These are phyloP conservation scores for Hura crepitans DNA, from an alignment of 441 rosid species.

Conservation along the genomic window DNA sequence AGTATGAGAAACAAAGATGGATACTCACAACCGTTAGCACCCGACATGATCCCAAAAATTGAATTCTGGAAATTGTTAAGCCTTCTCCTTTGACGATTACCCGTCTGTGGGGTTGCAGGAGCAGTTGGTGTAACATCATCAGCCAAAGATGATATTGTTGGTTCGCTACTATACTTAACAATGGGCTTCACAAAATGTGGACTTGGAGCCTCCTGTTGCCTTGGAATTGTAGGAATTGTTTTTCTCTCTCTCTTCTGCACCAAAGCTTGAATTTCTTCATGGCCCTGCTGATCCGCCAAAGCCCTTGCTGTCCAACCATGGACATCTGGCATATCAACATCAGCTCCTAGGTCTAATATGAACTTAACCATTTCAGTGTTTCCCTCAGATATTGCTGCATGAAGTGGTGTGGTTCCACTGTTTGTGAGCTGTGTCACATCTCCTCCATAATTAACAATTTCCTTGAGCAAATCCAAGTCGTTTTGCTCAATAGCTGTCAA, in stretches of 20 bases:
- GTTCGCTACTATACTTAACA: constrained; percentile 61
- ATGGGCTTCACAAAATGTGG: constrained; percentile 33
- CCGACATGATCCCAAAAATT: constrained; percentile 67
- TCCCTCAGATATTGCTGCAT: constrained; percentile 71
- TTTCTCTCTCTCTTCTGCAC: constrained; percentile 32
- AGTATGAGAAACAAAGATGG: background rate
- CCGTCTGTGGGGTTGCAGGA: constrained; percentile 30
- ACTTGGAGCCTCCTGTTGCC: constrained; percentile 22
- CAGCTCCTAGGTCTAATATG: constrained; percentile 73
- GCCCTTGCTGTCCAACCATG: constrained; percentile 76
- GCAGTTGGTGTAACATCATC: constrained; percentile 23
- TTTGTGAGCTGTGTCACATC: constrained; percentile 44
- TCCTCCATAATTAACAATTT: constrained; percentile 53
- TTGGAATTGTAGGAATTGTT: constrained; percentile 18
- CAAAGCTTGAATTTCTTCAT: constrained; percentile 50
- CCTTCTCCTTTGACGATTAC: constrained; percentile 39
- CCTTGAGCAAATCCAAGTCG: constrained; percentile 52
- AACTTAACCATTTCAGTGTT: constrained; percentile 63
- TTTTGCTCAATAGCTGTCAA: constrained; percentile 60
- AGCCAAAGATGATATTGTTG: constrained; percentile 34
- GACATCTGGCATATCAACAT: constrained; percentile 57
- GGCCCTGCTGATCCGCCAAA: constrained; percentile 82
- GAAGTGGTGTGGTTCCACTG: constrained; percentile 61
- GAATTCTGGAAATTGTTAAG: constrained; percentile 57
- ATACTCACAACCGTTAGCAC: constrained; percentile 48